A percentile compares a stretch with the other conserved stretches of the same genome.
These are phyloP conservation scores for Chytriomyces confervae DNA, from an alignment of 192 early-diverging fungal genomes.

Conservation along the genomic window DNA sequence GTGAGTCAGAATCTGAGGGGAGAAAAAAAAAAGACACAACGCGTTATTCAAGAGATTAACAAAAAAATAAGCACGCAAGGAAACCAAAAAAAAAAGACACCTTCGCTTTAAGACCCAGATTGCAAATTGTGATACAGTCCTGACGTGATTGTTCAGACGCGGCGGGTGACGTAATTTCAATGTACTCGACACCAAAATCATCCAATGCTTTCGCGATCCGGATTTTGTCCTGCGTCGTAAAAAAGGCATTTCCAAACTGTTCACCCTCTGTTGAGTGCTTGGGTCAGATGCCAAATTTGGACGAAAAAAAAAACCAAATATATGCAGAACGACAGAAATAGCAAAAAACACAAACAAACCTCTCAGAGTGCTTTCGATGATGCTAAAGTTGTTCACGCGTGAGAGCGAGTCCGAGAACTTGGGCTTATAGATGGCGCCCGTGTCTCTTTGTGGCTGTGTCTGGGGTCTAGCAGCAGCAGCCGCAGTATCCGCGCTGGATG, in stretches of 20 bases:
- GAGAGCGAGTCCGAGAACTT: slow-evolving; percentile 58
- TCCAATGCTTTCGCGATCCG: slow-evolving; percentile 97
- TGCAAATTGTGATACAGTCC: slow-evolving; percentile 88
- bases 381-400: slow-evolving; percentile 87
- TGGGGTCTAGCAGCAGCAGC: background rate
- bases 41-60: too few relatives aligned
- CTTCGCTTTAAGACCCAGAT: slow-evolving; percentile 95
- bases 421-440: slow-evolving; percentile 31
- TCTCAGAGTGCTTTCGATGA: slow-evolving; percentile 94
- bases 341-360: slow-evolving; percentile 46
- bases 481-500: background rate
- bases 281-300: background rate
- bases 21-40: background rate
- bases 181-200: slow-evolving; percentile 96
- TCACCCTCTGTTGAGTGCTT: slow-evolving; percentile 76
- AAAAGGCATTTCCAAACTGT: slow-evolving; percentile 99
- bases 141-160: slow-evolving; percentile 91
- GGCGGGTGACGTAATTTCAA: slow-evolving; percentile 94
- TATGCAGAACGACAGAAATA: too few relatives aligned
- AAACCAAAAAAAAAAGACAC: slow-evolving; percentile 15
- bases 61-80: background rate
- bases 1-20: slow-evolving; percentile 24
- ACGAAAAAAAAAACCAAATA: too few relatives aligned
- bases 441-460: background rate
- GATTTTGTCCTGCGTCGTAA: slow-evolving; percentile 94